These are phyloP conservation scores for Globisporangium nodosum DNA, from an alignment of 352 stramenopile species.

Conservation along the genomic window DNA sequence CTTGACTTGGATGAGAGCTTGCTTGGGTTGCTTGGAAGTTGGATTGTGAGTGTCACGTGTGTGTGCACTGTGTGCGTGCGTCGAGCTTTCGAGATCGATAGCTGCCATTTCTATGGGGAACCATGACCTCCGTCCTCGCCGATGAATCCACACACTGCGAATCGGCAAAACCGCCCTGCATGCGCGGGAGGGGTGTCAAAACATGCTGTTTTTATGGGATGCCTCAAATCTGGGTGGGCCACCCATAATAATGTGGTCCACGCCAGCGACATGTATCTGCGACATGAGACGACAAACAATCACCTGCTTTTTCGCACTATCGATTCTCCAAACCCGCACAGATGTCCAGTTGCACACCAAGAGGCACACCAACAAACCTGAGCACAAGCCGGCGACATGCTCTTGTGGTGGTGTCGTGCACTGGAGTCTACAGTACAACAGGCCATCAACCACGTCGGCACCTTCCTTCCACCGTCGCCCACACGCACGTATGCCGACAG, in stretches of 20 bases:
- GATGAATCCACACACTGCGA: too few species aligned
- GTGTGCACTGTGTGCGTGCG: too few species aligned
- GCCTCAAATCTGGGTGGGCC: too few species aligned
- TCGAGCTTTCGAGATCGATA: neutral
- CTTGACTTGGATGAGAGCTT: neutral
- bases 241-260: too few species aligned
- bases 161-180: neutral
- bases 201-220: neutral
- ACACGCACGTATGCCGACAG: neutral
- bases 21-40: neutral
- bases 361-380: too few species aligned
- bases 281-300: too few species aligned
- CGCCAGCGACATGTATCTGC: too few species aligned
- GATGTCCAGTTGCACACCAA: too few species aligned
- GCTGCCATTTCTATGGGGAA: neutral
- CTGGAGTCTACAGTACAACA: slow-evolving; percentile 7
- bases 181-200: neutral
- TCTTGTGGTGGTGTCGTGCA: neutral
- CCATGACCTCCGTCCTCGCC: neutral
- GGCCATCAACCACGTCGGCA: neutral
- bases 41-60: neutral
- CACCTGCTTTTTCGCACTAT: too few species aligned
- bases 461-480: neutral
- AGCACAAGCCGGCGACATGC: too few species aligned
- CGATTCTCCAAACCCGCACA: too few species aligned